phyloP scores from a whole-genome alignment of 2,329 filamentous ascomycete genomes.

The Fusarium lyarnte region DNA sequence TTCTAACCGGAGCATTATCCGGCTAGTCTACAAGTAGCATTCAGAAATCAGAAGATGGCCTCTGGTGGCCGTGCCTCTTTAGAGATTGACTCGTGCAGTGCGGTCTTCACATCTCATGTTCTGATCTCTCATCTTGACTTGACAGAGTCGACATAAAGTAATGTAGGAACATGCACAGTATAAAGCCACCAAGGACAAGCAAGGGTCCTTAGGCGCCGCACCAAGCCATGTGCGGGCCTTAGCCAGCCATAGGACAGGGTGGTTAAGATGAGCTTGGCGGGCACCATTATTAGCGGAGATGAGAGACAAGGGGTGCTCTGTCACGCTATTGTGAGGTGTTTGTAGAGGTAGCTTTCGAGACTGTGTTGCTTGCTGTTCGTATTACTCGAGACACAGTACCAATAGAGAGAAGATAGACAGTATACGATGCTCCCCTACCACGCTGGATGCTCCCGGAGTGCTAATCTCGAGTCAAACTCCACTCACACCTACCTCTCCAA shows the following conservation, averaged over 20 bases:
- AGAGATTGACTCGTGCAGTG: background rate
- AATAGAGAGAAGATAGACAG: background rate
- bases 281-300: constrained; percentile 46
- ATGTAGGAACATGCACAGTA: constrained; percentile 15
- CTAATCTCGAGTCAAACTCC: constrained; percentile 56
- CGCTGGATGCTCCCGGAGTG: constrained; percentile 43
- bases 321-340: constrained; percentile 24
- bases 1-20: background rate
- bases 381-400: constrained; percentile 2
- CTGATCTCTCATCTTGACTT: constrained; percentile 4
- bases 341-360: background rate
- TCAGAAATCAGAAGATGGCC: background rate
- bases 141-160: constrained; percentile 11
- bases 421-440: constrained; percentile 44
- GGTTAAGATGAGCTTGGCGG: constrained; percentile 46
- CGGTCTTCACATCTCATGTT: constrained; percentile 1
- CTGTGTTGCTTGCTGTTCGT: background rate
- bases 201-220: constrained; percentile 42
- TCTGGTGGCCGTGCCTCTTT: background rate
- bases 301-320: constrained; percentile 37
- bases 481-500: constrained; percentile 52
- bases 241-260: constrained; percentile 36
- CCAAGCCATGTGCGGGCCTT: constrained; percentile 32
- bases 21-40: background rate
- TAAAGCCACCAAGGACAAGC: constrained; percentile 22